Evolutionary conservation across 768 basidiomycete species (phyloP).

Genomic region (Auricularia auricula-judae): DNA sequence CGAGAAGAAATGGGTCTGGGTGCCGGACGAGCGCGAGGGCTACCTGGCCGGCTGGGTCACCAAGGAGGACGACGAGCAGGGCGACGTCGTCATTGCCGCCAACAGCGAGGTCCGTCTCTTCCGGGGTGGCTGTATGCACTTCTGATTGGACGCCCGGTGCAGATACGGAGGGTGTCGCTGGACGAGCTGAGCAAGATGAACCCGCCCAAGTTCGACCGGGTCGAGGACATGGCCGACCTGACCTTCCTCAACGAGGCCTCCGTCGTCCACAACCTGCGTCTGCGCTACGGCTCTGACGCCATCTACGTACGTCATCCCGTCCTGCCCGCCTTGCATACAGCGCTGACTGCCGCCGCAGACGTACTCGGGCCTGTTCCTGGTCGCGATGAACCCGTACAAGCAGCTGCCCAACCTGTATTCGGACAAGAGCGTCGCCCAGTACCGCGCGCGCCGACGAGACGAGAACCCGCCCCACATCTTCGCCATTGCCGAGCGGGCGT

Average conservation of each 20-base stretch:
- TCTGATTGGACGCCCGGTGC: conserved; percentile 17
- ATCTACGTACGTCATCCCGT: conserved; percentile 63
- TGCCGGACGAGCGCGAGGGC: conserved; percentile 83
- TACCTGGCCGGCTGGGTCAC: conserved; percentile 94
- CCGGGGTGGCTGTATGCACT: neutral
- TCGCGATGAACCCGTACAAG: conserved; percentile 97
- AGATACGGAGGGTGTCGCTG: conserved; percentile 63
- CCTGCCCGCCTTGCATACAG: neutral
- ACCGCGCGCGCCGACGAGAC: conserved; percentile 71
- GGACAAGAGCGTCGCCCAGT: conserved; percentile 78
- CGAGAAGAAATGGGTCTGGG: conserved; percentile 99
- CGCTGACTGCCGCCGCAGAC: conserved; percentile 38
- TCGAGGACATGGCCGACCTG: conserved; percentile 95
- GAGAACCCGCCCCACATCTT: conserved; percentile 92
- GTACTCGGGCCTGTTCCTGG: conserved; percentile 92
- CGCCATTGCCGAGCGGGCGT: conserved; percentile 93
- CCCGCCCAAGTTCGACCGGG: conserved; percentile 95
- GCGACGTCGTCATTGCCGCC: conserved; percentile 74
- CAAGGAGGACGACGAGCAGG: conserved; percentile 71
- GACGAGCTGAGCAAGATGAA: conserved; percentile 92
- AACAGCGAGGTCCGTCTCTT: conserved; percentile 58
- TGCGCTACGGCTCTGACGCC: conserved; percentile 81
- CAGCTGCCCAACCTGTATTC: conserved; percentile 75
- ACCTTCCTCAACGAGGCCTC: conserved; percentile 97
- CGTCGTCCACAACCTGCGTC: conserved; percentile 93